A percentile compares a stretch with the other conserved stretches of the same genome.
These are phyloP conservation scores for Aspergillus nomiae DNA, from an alignment of 2,329 filamentous ascomycete species.

Conservation along the genomic window DNA sequence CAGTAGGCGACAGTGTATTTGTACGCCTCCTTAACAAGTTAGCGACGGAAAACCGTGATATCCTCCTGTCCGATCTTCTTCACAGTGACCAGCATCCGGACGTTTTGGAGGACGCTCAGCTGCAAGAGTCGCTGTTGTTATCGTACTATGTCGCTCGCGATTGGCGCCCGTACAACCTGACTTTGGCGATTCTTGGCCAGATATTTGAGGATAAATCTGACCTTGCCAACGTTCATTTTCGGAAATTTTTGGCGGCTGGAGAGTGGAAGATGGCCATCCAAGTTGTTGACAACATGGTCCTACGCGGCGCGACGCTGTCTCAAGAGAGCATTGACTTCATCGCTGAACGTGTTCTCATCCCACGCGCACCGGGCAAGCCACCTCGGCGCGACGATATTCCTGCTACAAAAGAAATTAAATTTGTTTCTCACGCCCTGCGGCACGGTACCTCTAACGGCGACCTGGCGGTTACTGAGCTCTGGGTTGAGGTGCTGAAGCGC, in stretches of 20 bases:
- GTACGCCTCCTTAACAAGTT: constrained; percentile 66
- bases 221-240: constrained; percentile 42
- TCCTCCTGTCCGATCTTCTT: constrained; percentile 55
- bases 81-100: constrained; percentile 67
- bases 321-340: constrained; percentile 48
- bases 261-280: constrained; percentile 33
- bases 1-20: constrained; percentile 65
- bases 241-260: constrained; percentile 37
- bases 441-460: constrained; percentile 49
- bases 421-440: constrained; percentile 53
- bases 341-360: constrained; percentile 36
- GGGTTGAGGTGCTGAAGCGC: constrained; percentile 62
- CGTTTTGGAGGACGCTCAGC: constrained; percentile 56
- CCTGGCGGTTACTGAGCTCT: constrained; percentile 47
- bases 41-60: constrained; percentile 57
- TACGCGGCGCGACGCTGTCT: constrained; percentile 45
- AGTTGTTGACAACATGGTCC: constrained; percentile 53
- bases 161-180: constrained; percentile 56
- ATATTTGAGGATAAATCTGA: constrained; percentile 32
- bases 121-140: constrained; percentile 58
- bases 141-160: constrained; percentile 56
- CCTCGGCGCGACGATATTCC: constrained; percentile 28
- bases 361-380: constrained; percentile 29
- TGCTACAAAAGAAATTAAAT: constrained; percentile 41
- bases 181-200: constrained; percentile 55